Evolutionary conservation across 768 basidiomycete genomes (phyloP).

Genomic region (Terana coerulea): DNA sequence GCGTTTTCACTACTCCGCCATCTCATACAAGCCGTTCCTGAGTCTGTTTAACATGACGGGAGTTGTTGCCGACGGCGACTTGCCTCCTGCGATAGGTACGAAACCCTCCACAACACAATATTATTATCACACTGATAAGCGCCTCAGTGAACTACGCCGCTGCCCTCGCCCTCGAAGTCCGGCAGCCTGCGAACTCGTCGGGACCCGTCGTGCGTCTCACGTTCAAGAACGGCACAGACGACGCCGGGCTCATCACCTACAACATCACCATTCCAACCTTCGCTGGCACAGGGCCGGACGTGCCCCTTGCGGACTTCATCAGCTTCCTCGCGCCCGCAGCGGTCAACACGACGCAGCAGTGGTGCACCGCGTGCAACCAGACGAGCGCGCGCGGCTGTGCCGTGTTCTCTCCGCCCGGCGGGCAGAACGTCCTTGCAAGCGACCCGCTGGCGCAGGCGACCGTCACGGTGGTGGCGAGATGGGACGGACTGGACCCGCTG

Average conservation of each 20-base stretch:
- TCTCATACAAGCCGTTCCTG: slow-evolving; percentile 76
- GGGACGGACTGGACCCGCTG: too few species aligned
- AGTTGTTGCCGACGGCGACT: slow-evolving; percentile 27
- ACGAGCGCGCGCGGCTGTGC: slow-evolving; percentile 54
- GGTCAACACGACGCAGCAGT: slow-evolving; percentile 49
- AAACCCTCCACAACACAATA: background rate
- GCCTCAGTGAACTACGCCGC: slow-evolving; percentile 58
- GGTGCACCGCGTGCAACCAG: slow-evolving; percentile 61
- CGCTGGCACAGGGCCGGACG: slow-evolving; percentile 41
- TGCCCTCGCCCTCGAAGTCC: slow-evolving; percentile 55
- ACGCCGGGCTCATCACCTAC: slow-evolving; percentile 43
- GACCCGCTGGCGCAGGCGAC: too few species aligned
- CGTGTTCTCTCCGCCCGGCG: too few species aligned
- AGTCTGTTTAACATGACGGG: slow-evolving; percentile 78
- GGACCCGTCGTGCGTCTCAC: slow-evolving; percentile 57
- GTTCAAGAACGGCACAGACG: slow-evolving; percentile 66
- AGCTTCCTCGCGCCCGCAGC: slow-evolving; percentile 40
- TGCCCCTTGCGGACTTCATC: slow-evolving; percentile 51
- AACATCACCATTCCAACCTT: slow-evolving; percentile 35
- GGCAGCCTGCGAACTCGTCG: slow-evolving; percentile 39
- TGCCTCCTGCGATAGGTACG: background rate
- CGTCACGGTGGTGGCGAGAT: too few species aligned
- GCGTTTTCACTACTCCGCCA: slow-evolving; percentile 55
- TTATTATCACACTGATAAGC: background rate
- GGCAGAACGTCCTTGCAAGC: slow-evolving; percentile 12